Evolutionary conservation across 352 stramenopile species (phyloP), one percentile per base, ranked within the genome.

Genomic region (Globisporangium canariense): DNA sequence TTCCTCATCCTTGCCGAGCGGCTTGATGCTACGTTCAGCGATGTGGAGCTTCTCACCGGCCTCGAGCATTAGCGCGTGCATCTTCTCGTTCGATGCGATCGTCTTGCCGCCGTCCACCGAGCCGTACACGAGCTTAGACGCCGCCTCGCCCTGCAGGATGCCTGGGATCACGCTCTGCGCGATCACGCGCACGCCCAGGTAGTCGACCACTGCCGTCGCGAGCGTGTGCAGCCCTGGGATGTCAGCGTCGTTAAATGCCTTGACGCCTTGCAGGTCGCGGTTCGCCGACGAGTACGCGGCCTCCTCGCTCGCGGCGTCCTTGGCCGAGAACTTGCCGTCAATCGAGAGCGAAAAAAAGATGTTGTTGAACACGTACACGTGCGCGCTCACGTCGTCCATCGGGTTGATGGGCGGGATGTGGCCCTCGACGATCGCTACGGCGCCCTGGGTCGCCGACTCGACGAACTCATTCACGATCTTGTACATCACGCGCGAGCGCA

Each of bases 281-380:
- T 96, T 97, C 20, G 89, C 87, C 53, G 81, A 76, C 41, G 86
- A 95, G 64, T 93, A 95, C 34, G 86, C 83, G 13, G 88, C 89
- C 38, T 96, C 88, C 59, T 94, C 89, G 49, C 73, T 74, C 41
- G 71, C 75, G 11, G 79, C 71, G 58, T 96, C 84, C 75, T 93
- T 94, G 1, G 70, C 74, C 0, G 71, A 66, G 34, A 66, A 59
- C 69, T 88, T 88, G 25, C 88, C 86, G 61, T 98, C 90, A 22
- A 97, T 77, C 8, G 91, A 96, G 22, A 96, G 76, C 30, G 92
- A 98, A 70, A 98, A 98, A 77, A 99, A 99, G 63, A 98, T 98
- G 71, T 98, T 98, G 79, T 99, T 98, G 78, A 98, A 98, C 53
- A 99, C 86, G 71, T 97, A 99, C 36, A 98, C 95, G 69, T 98